Evolutionary conservation across 176 grass and related monocot species (phyloP).

Genomic region (Oryza officinalis): DNA sequence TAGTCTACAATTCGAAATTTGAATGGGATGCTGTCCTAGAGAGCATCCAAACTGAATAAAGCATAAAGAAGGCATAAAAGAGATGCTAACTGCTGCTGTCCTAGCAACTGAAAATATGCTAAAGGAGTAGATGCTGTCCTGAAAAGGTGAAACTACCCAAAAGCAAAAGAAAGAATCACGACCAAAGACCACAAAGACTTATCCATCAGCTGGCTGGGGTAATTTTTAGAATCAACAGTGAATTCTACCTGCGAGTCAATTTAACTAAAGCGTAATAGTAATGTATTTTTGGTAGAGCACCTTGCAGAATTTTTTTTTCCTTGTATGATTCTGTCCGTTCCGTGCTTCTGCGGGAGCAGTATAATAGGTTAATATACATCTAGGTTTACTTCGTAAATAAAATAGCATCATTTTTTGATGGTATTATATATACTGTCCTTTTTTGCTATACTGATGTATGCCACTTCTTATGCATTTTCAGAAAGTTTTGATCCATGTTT

Average conservation of each 20-base stretch:
- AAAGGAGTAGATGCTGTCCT: no score
- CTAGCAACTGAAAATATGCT: no score
- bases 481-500: conserved; percentile 74
- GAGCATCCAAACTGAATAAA: no score
- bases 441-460: conserved; percentile 1
- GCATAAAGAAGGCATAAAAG: no score
- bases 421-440: neutral
- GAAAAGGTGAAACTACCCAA: no score
- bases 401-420: neutral
- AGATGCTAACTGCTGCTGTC: no score
- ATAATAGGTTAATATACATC: neutral
- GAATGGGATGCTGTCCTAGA: no score
- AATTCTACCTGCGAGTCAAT: neutral
- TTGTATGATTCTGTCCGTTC: neutral
- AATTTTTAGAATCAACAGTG: neutral
- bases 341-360: neutral
- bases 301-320: neutral
- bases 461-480: conserved; percentile 29
- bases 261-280: neutral
- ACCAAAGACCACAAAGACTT: no score
- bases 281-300: neutral
- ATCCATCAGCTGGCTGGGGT: no score
- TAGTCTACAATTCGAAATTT: no score
- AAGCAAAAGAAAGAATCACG: no score
- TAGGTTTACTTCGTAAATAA: neutral